Base-by-base conservation (phyloP, 495 filamentous ascomycete genomes). In the Trichocladium uniseriatum region DNA sequence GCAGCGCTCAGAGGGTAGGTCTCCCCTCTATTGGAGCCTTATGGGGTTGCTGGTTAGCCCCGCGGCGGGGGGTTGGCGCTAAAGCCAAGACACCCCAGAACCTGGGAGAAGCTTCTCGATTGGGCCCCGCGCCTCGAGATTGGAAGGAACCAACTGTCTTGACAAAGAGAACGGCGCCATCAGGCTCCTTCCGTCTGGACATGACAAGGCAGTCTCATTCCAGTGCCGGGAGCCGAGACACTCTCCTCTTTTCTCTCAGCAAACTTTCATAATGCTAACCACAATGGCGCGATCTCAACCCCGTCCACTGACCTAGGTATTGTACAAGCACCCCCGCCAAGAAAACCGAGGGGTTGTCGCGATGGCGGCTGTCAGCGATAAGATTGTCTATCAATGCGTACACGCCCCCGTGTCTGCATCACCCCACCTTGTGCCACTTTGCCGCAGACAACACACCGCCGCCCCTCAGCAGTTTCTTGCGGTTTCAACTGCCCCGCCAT, bases 61-160 rank as follows among this genome's bases (percentile, higher is more conserved):
- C 57, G 55, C 62, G 48, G 57, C 54, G 9, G 38, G 59, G 56
- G 29, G 41, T 58, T 38, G 29, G 21, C 27, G 41, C 36, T 15
- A 24, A 31, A 34, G 60, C 58, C 53, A 63, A 60, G 61, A 5
- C 34, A 22, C 38, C 13, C 40, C 40, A 56, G 61, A 65, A 65
- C 39, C 35, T 43, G 20, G 43, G 39, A 65, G 61, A 65, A 63
- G 40, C 32, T 63, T 63, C 60, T 53, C 54, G 56, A 59, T 53
- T 56, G 52, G 43, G 13, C 38, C 31, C 31, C 24, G 18, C n/a
- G 20, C 24, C 15, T 39, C 16, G 37, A 8, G 6, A 7, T 34
- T 34, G 7, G 31, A 8, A n/a, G n/a, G n/a, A n/a, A n/a, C n/a
- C n/a, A 34, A 34, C 31, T 34, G 31, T 34, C 14, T 34, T n/a